Conservation (phyloP, 2,329 filamentous ascomycete genomes). For the Gnomoniopsis sp. region DNA sequence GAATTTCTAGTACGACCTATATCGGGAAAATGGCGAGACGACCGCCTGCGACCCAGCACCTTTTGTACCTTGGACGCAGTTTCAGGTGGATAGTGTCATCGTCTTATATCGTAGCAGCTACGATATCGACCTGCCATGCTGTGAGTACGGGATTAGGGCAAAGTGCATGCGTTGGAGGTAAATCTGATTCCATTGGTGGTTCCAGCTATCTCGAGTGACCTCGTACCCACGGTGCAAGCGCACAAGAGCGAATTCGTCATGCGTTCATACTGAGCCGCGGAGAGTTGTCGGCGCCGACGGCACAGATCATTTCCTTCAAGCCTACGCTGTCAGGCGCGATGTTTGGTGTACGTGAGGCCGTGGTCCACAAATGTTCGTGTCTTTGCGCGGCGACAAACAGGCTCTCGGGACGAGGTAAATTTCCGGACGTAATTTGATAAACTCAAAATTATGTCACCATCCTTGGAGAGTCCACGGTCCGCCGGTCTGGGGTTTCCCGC, state of each 20-base stretch:
- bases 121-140: not conserved
- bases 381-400: too few species aligned
- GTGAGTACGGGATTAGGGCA: not conserved
- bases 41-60: too few species aligned
- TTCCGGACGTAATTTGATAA: too few species aligned
- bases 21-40: too few species aligned
- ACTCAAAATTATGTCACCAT: too few species aligned
- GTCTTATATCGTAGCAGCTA: too few species aligned
- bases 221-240: not conserved
- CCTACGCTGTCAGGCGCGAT: not conserved
- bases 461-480: too few species aligned
- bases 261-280: not conserved
- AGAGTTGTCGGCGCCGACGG: not conserved
- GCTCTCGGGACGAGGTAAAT: too few species aligned
- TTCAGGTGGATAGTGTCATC: too few species aligned
- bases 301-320: not conserved
- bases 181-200: slow-evolving; percentile 1
- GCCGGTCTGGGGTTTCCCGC: too few species aligned
- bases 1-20: too few species aligned
- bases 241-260: not conserved
- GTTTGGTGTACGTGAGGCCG: not conserved
- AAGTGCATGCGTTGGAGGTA: not conserved
- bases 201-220: not conserved
- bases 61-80: too few species aligned
- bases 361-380: not conserved